Evolutionary conservation across 768 basidiomycete genomes (phyloP), one percentile per base, ranked within the genome.

Genomic region (Gloeostereum incarnatum): DNA sequence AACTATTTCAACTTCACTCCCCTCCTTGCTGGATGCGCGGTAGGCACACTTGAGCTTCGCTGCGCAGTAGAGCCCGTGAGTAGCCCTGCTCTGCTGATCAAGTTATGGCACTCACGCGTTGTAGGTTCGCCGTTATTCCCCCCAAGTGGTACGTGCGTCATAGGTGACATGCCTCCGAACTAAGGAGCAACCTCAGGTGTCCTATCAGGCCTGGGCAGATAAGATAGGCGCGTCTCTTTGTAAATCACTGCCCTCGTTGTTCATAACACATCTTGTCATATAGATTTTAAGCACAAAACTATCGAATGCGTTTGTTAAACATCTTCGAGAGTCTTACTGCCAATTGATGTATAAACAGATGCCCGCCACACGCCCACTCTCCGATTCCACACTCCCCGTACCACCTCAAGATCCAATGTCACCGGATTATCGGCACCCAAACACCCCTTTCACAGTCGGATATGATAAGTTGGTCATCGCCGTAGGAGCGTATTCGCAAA

Each of bases 401-500:
- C 10, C 33, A 31, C 31, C 43, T 36, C 16, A 49, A 13, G 39
- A 45, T 31, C 43, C 26, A 37, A 30, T 48, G 22, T 31, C 40
- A 27, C 25, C 49, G 42, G 34, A 46, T 45, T 36, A 51, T 49
- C 3, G 52, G 43, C 0, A 46, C 45, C 1, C 51, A n/a, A n/a
- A 53, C 5, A 54, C 61, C 20, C 57, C 66, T 6, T 89, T 85
- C 54, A 63, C 68, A 6, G 35, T 90, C 31, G 56, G 60, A 14
- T 91, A 84, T 50, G 88, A 92, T 57, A 87, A 84, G 53, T 68
- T 92, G 9, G 75, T 92, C 39, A 76, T 93, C 34, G 78, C 85
- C 5, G 87, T 88, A 1, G 90, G 90, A 2, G 82, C 84, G 32
- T 91, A 91, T 58, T 77, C 73, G 2, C 86, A 90, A 54, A 91